Percentiles rank a stretch among this genome's conserved stretches.
These are phyloP conservation scores for Solanum sitiens DNA, from an alignment of 257 asterid genomes.

Conservation along the genomic window DNA sequence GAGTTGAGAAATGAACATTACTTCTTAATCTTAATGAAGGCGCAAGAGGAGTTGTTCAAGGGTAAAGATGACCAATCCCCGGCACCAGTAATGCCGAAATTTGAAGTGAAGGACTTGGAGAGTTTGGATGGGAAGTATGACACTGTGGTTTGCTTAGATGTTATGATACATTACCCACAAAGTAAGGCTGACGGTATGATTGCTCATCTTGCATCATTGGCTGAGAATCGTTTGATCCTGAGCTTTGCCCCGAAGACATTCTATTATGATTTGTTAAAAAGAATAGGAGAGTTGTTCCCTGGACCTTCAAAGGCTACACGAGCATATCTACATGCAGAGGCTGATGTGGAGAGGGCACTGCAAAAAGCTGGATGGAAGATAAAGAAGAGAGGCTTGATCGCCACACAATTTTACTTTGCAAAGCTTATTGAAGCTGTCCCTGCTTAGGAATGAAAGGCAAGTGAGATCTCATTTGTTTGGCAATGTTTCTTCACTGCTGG, in stretches of 20 bases:
- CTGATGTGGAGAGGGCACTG: conserved; percentile 77
- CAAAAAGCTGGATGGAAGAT: conserved; percentile 80
- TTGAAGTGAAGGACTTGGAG: conserved; percentile 81
- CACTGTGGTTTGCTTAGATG: conserved; percentile 86
- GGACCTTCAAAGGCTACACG: conserved; percentile 98
- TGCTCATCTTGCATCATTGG: conserved; percentile 86
- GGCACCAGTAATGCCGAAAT: conserved; percentile 54
- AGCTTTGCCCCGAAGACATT: conserved; percentile 93
- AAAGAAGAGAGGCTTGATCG: conserved; percentile 64
- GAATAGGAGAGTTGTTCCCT: conserved; percentile 87
- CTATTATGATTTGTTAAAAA: conserved; percentile 68
- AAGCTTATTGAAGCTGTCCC: conserved; percentile 84
- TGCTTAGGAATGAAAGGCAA: conserved; percentile 37
- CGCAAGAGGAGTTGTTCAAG: conserved; percentile 48
- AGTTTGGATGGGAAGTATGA: conserved; percentile 77
- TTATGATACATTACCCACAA: conserved; percentile 93
- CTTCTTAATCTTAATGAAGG: conserved; percentile 27
- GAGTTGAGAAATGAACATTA: not conserved
- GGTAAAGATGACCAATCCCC: conserved; percentile 36
- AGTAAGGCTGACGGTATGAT: conserved; percentile 90
- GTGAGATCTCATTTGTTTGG: conserved; percentile 21
- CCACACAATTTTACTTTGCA: conserved; percentile 82
- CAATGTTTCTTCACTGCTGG: not conserved
- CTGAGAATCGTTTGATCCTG: conserved; percentile 67
- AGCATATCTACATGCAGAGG: conserved; percentile 86